phyloP scores from a whole-genome alignment of 2,329 filamentous ascomycete genomes.

The Aureobasidium musti region DNA sequence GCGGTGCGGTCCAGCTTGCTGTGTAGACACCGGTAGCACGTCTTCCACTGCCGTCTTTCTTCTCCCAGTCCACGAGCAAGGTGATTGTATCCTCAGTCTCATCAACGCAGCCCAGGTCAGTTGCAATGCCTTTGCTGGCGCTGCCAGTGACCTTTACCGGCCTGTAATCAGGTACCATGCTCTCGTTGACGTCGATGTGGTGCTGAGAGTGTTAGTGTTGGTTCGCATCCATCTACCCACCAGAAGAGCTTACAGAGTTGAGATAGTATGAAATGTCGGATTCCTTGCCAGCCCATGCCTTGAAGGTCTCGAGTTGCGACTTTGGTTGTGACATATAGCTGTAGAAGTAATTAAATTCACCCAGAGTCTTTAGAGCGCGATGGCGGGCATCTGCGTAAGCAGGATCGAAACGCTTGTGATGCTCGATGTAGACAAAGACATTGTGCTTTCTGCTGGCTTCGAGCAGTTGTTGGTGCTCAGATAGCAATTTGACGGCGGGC shows the following conservation, averaged over 20 bases:
- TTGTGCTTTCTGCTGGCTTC: conserved; percentile 69
- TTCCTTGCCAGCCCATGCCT: conserved; percentile 87
- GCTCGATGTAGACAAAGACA: conserved; percentile 91
- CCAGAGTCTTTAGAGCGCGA: conserved; percentile 68
- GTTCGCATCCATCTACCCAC: not conserved
- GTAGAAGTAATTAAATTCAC: conserved; percentile 99
- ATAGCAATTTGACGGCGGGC: conserved; percentile 82
- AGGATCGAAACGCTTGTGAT: conserved; percentile 95
- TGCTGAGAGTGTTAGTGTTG: conserved; percentile 51
- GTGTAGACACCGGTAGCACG: conserved; percentile 88
- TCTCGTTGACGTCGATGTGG: conserved; percentile 90
- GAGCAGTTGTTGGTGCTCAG: conserved; percentile 75
- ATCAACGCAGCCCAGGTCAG: conserved; percentile 72
- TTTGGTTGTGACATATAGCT: conserved; percentile 95
- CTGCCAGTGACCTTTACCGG: conserved; percentile 78
- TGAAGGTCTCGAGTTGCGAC: conserved; percentile 90
- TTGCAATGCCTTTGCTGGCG: conserved; percentile 76
- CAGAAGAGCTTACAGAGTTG: conserved; percentile 58
- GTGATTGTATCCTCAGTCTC: conserved; percentile 93
- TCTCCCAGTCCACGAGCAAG: conserved; percentile 83
- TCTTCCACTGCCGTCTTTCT: conserved; percentile 67
- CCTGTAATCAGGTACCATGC: conserved; percentile 80
- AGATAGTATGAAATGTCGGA: conserved; percentile 96
- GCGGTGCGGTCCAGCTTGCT: conserved; percentile 90
- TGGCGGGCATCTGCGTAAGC: conserved; percentile 86